phyloP scores from a whole-genome alignment of 352 stramenopile species.

The Pythium volutum region DNA sequence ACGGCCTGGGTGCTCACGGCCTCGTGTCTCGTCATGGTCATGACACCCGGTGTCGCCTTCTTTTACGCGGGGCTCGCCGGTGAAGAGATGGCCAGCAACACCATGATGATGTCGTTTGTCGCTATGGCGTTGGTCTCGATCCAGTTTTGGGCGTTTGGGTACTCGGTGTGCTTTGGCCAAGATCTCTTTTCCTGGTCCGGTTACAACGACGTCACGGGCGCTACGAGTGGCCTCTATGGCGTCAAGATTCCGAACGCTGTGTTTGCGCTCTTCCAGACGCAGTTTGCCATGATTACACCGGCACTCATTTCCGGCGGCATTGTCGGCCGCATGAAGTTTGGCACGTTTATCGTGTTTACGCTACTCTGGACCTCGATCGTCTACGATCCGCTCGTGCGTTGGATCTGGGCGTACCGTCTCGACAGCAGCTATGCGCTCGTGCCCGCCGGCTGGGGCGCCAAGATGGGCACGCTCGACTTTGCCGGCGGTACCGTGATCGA shows the following conservation, averaged over 20 bases:
- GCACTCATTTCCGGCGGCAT: conserved; percentile 73
- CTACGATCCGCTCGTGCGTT: conserved; percentile 82
- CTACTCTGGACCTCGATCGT: conserved; percentile 78
- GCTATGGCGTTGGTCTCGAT: conserved; percentile 73
- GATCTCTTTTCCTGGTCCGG: conserved; percentile 56
- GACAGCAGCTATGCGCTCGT: conserved; percentile 43
- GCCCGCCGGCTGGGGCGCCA: conserved; percentile 60
- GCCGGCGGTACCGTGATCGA: conserved; percentile 84
- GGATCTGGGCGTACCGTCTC: conserved; percentile 78
- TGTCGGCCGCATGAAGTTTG: conserved; percentile 81
- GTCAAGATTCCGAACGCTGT: conserved; percentile 61
- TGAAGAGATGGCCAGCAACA: conserved; percentile 73
- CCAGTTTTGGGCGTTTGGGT: conserved; percentile 77
- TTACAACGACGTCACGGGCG: conserved; percentile 53
- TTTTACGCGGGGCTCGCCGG: conserved; percentile 79
- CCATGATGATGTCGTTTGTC: conserved; percentile 77
- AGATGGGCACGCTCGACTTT: conserved; percentile 78
- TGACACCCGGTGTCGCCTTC: conserved; percentile 44
- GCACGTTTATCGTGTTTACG: conserved; percentile 70
- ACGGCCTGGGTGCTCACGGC: conserved; percentile 46
- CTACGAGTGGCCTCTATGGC: conserved; percentile 48
- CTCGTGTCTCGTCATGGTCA: conserved; percentile 43
- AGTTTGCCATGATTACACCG: conserved; percentile 82
- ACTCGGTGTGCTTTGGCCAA: conserved; percentile 62
- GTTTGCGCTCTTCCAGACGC: conserved; percentile 80